Evolutionary conservation across 2,329 filamentous ascomycete species (phyloP), one percentile per base, ranked within the genome.

Genomic region (Chaetomium olivaceum): DNA sequence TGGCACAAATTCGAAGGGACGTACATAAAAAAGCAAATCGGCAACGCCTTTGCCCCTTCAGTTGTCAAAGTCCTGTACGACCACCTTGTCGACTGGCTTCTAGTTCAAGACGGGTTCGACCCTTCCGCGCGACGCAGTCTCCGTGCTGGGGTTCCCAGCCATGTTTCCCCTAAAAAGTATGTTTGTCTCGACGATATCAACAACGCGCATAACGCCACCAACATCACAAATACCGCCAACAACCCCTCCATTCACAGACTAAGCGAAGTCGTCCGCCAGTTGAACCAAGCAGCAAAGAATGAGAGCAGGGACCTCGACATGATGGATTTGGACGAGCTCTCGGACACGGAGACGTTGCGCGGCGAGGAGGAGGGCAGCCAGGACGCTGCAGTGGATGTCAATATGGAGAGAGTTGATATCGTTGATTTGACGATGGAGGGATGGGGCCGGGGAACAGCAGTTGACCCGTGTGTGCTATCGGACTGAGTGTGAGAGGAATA

Each of bases 31-130:
- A 83, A 80, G 68, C 90, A 93, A 74, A 91, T 94, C 68, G 91
- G 91, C 0, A 94, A 95, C 72, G 91, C 91, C 0, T 92, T 94
- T 19, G 90, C 92, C 0, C 86, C 91, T 0, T 78, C 78, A 31
- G 82, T 84, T 0, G 86, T 86, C 2, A 76, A 77, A 29, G 76
- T 81, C 0, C 71, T 87, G 0, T 86, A 83, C 67, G 72, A 74
- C n/a, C 82, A 85, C 58, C 71, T 87, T 9, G 75, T 80, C 21
- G 67, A 74, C 8, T 84, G 80, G 77, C 72, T 87, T 1, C 73
- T 84, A 16, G 67, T 73, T 1, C 72, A 79, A 23, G 84, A 87
- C 62, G 73, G 76, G 0, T 72, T 81, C 1, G 57, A 55, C 16
- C 55, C 56, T 12, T 31, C 33, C 2, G 29, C 14, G 1, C 33